phyloP scores from a whole-genome alignment of 2,329 filamentous ascomycete genomes.

The Fusarium duplospermum region DNA sequence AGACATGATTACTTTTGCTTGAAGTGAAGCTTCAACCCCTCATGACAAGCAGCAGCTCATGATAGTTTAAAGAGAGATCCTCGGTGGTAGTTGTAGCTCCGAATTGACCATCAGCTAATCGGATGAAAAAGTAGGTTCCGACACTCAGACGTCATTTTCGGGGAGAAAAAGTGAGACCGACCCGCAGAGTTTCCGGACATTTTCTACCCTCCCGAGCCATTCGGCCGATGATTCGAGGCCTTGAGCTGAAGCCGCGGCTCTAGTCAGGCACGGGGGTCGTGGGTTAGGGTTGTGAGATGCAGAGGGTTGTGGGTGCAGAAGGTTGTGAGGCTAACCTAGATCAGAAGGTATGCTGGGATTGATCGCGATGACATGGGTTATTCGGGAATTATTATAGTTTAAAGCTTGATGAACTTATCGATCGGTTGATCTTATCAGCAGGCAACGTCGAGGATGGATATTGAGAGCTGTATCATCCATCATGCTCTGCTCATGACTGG shows the following conservation, averaged over 20 bases:
- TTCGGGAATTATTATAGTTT: not conserved
- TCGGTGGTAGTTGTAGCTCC: slow-evolving; percentile 29
- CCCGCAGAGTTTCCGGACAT: not conserved
- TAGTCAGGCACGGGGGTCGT: not conserved
- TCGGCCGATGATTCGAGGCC: slow-evolving; percentile 2
- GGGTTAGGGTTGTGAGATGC: not conserved
- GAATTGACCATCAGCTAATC: not conserved
- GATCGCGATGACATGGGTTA: not conserved
- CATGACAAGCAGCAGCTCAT: slow-evolving; percentile 16
- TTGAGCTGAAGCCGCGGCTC: not conserved
- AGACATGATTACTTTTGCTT: slow-evolving; percentile 22
- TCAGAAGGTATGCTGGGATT: not conserved
- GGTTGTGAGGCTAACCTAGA: not conserved
- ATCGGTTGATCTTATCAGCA: not conserved
- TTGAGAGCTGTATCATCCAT: not conserved
- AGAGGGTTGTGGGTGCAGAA: not conserved
- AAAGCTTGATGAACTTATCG: not conserved
- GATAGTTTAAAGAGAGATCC: slow-evolving; percentile 35
- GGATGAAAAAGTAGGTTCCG: slow-evolving; percentile 30
- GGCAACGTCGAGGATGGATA: not conserved
- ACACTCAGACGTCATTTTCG: slow-evolving; percentile 30
- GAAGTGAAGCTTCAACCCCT: slow-evolving; percentile 5
- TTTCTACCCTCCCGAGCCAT: not conserved
- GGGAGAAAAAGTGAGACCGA: slow-evolving; percentile 30
- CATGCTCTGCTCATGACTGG: not conserved